Evolutionary conservation across 1,284 basidiomycete genomes (phyloP).

Genomic region (Marasmius tenuissimus): DNA sequence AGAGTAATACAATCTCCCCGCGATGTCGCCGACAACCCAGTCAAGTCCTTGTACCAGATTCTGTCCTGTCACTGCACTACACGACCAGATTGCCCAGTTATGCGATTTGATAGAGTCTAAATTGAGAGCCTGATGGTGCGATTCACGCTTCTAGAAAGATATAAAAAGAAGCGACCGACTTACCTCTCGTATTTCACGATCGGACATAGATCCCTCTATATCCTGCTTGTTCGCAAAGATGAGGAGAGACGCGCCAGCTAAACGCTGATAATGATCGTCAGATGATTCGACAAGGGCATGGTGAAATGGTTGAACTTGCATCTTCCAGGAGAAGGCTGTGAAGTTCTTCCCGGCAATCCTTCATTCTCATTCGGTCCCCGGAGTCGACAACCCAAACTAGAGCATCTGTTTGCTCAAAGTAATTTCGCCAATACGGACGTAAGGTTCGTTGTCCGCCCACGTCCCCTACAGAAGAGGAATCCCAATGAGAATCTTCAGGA

Average conservation of each 20-base stretch:
- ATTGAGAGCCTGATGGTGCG: conserved; percentile 63
- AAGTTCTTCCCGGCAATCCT: conserved; percentile 88
- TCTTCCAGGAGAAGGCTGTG: conserved; percentile 88
- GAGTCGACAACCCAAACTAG: conserved; percentile 99
- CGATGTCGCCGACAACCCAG: conserved; percentile 94
- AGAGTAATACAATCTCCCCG: conserved; percentile 74
- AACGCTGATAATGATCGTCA: conserved; percentile 53
- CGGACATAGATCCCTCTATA: conserved; percentile 82
- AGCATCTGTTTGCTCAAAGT: conserved; percentile 98
- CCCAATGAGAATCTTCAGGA: conserved; percentile 4
- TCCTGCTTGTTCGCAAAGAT: conserved; percentile 99
- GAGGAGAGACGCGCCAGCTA: conserved; percentile 92
- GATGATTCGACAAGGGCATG: conserved; percentile 11
- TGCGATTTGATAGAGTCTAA: conserved; percentile 81
- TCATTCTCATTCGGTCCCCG: conserved; percentile 85
- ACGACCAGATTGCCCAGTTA: conserved; percentile 88
- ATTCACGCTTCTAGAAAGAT: conserved; percentile 11
- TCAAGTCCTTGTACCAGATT: conserved; percentile 87
- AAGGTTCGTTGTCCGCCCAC: conserved; percentile 96
- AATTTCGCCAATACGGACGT: conserved; percentile 98
- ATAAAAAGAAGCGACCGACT: conserved; percentile 28
- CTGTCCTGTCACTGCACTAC: conserved; percentile 88
- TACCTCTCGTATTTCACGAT: conserved; percentile 82
- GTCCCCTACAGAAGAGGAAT: conserved; percentile 69
- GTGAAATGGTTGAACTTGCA: conserved; percentile 50